Base-by-base conservation (phyloP, 768 basidiomycete genomes). In the Amyloporia xantha region DNA sequence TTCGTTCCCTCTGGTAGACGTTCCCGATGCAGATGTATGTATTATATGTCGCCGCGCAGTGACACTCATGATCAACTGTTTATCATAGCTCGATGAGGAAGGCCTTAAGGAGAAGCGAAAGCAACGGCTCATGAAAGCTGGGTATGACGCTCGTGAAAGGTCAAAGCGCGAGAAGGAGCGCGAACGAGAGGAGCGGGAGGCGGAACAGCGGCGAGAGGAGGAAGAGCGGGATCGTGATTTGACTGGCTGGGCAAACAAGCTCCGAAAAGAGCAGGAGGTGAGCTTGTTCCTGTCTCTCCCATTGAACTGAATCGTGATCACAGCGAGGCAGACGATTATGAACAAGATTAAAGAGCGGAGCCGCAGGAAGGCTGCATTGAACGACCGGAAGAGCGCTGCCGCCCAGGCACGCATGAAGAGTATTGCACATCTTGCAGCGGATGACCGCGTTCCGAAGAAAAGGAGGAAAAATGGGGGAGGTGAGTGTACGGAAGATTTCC, bases 341-440 rank as follows among this genome's bases (percentile, higher is more conserved):
- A 74, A 61, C 38, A 83, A 85, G 56, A 91, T 98, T 67, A 91
- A 87, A 59, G 91, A 90, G 19, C 76, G 96, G 40, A 79, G 80
- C 33, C 75, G 88, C 50, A 70, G 86, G 38, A 85, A 79, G 59
- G 86, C 84, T 0, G 92, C 92, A 12, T 68, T 98, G 41, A 83
- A 75, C 24, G 93, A 99, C 63, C 72, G 96, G 44, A 96, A 97
- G 69, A 92, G 91, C 55, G 91, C 94, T 11, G 94, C 91, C 15
- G 84, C 94, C 0, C 96, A 98, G 66, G 89, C 86, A 25, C 72
- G 94, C 55, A 96, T 97, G 95, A 95, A 95, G 71, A 89, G 79
- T 53, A 96, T 99, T 28, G 91, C 95, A 1, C 86, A 80, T 40
- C 71, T 99, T 33, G 95, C 96, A 0, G 83, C 83, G 2, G 96